Base-by-base conservation (phyloP, 2,329 filamentous ascomycete species). In the Trichophyton simii region DNA sequence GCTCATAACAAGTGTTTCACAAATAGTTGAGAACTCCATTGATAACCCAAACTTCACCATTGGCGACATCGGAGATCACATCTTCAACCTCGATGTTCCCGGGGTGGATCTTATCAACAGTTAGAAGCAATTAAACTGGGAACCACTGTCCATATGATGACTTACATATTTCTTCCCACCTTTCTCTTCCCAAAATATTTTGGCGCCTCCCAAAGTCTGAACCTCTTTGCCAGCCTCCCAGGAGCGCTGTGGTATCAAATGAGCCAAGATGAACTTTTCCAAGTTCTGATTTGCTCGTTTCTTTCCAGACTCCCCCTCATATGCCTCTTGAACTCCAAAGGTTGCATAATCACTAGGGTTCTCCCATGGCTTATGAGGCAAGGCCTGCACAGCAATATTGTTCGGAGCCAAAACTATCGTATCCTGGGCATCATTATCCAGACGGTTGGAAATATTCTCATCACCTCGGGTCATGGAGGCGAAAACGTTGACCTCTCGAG, bases 41-140 rank as follows among this genome's bases (percentile, higher is more conserved):
- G 63, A 89, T 70, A 42, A 91, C 81, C 89, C 89, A 95, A 67
- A 97, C 81, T 75, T 97, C 88, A 3, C 94, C 94, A 71, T 97
- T 99, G 2, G 84, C 82, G 18, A 95, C 91, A 63, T 84, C 82
- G 66, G 86, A 87, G 1, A 86, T 87, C 59, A 95, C 79, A 62
- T 79, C 84, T 48, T 85, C 82, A 13, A 97, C 87, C 72, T 91
- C 85, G 50, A 96, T 83, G 65, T 84, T 81, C 4, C 87, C 87
- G 0, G 92, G 94, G 78, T 91, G 86, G 38, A 73, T 73, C 67
- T 73, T 67, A 61, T 36, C 60, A 15, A 9, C 9, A 11, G 36
- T 58, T 58, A 42, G 57, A 2, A 46, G 13, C 38, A 18, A 25
- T 44, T 13, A 42, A 20, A 22, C n/a, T 0, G 6, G 28, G 20